phyloP scores from a whole-genome alignment of 176 grass and related monocot genomes.

The Chrysopogon serrulatus region DNA sequence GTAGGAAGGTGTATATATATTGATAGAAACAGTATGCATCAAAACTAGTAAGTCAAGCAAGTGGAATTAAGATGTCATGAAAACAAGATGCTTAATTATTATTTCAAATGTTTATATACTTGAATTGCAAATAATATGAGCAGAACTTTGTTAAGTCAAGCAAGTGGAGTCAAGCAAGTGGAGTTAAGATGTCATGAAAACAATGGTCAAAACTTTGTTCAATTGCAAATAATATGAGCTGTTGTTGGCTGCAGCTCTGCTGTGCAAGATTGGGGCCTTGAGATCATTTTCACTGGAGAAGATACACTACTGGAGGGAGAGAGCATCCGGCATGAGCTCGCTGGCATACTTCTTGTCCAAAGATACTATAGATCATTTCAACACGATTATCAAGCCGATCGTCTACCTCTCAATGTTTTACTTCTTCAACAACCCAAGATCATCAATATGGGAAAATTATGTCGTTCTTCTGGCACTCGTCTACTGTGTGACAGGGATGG shows the following conservation, averaged over 20 bases:
- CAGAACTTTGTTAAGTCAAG: too few relatives aligned
- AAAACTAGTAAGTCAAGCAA: neutral
- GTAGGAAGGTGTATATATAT: neutral
- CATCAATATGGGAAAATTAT: slow-evolving; percentile 78
- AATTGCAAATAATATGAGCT: neutral
- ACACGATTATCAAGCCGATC: slow-evolving; percentile 78
- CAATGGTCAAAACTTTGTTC: neutral
- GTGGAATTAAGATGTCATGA: neutral
- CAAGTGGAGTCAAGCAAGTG: too few relatives aligned
- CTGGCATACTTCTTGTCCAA: slow-evolving; percentile 79
- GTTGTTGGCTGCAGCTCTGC: slow-evolving; percentile 45
- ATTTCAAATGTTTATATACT: neutral
- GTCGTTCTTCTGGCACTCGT: slow-evolving; percentile 65
- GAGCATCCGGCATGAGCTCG: slow-evolving; percentile 83
- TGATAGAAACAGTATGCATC: neutral
- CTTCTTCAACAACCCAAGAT: slow-evolving; percentile 94
- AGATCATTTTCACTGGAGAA: slow-evolving; percentile 80
- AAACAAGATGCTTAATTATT: neutral
- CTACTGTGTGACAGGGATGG: slow-evolving; percentile 85
- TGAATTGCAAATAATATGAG: too few relatives aligned
- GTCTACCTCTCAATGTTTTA: slow-evolving; percentile 97
- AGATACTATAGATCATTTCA: slow-evolving; percentile 88
- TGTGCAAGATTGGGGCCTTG: slow-evolving; percentile 86
- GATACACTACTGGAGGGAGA: slow-evolving; percentile 82
- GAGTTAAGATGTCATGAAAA: too few relatives aligned